These are phyloP conservation scores for Xylaria sp. DNA, from an alignment of 2,329 filamentous ascomycete genomes.

Conservation along the genomic window DNA sequence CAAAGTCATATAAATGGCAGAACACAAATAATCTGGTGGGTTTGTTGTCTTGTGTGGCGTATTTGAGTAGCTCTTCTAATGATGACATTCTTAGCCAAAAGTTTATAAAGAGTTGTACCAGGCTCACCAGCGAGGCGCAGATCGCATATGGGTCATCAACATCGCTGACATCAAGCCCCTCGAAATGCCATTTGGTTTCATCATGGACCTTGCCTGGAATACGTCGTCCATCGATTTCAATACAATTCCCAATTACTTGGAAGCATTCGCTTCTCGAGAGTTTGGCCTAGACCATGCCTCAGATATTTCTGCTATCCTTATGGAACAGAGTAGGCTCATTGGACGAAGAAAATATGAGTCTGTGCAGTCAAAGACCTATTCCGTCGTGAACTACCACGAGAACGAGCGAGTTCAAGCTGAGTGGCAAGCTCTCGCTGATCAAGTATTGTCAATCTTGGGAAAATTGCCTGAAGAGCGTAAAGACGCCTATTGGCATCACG, in stretches of 20 bases:
- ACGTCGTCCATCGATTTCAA: conserved; percentile 56
- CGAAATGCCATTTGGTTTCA: conserved; percentile 43
- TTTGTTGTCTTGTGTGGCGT: neutral
- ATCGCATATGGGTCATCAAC: conserved; percentile 73
- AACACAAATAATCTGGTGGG: conserved; percentile 72
- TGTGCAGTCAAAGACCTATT: conserved; percentile 66
- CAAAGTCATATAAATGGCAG: conserved; percentile 67
- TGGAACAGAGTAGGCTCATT: conserved; percentile 60
- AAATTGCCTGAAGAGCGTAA: conserved; percentile 56
- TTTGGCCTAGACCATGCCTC: conserved; percentile 60
- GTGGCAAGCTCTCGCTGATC: conserved; percentile 60
- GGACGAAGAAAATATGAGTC: conserved; percentile 69
- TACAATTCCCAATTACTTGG: conserved; percentile 56
- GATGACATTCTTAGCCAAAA: conserved; percentile 28
- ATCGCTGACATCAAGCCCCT: conserved; percentile 73
- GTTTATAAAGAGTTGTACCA: conserved; percentile 62
- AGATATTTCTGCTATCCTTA: conserved; percentile 60
- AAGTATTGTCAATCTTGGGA: conserved; percentile 58
- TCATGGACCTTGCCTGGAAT: conserved; percentile 62
- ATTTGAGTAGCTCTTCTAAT: neutral
- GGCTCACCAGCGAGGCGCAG: conserved; percentile 66
- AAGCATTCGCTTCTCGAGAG: conserved; percentile 59
- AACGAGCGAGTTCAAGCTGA: conserved; percentile 63
- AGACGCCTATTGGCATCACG: conserved; percentile 68
- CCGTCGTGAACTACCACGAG: conserved; percentile 68